These are phyloP conservation scores for Pichia terricola DNA, from an alignment of 1,139 yeast species.

Conservation along the genomic window DNA sequence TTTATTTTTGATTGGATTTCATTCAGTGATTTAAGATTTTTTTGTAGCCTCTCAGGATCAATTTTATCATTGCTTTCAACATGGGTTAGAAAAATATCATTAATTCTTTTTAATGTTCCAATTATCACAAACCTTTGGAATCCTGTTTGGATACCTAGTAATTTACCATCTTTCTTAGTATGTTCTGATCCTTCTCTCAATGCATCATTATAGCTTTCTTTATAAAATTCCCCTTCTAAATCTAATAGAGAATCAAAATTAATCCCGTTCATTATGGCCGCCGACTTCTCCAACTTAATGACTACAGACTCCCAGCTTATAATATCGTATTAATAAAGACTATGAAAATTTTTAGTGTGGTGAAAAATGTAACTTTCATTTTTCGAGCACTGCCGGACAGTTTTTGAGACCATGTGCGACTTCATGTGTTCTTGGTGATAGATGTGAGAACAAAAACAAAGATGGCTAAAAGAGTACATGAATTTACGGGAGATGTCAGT, in stretches of 20 bases:
- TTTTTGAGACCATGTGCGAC: too few species aligned
- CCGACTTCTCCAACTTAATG: too few species aligned
- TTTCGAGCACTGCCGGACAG: too few species aligned
- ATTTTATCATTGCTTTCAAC: neutral
- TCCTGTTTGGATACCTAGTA: constrained; percentile 50
- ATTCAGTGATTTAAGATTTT: constrained; percentile 2
- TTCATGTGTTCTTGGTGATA: too few species aligned
- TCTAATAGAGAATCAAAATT: constrained; percentile 26
- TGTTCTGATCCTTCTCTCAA: constrained; percentile 27
- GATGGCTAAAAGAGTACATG: too few species aligned
- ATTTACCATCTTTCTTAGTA: constrained; percentile 42
- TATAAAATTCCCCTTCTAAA: constrained; percentile 38
- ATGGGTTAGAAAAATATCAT: constrained; percentile 12
- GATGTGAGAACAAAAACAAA: too few species aligned
- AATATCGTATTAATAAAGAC: too few species aligned
- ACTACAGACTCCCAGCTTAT: too few species aligned
- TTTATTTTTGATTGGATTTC: constrained; percentile 9
- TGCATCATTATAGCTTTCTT: constrained; percentile 40
- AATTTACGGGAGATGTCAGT: too few species aligned
- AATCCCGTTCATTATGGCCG: neutral
- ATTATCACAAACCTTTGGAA: constrained; percentile 43
- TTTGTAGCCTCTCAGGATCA: neutral
- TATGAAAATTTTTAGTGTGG: too few species aligned
- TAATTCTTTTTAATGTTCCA: constrained; percentile 37
- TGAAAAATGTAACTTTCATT: too few species aligned